Percentiles rank a stretch among this genome's conserved stretches.
Conservation (phyloP, 2,329 filamentous ascomycete species). For the Neofusicoccum sp. region DNA sequence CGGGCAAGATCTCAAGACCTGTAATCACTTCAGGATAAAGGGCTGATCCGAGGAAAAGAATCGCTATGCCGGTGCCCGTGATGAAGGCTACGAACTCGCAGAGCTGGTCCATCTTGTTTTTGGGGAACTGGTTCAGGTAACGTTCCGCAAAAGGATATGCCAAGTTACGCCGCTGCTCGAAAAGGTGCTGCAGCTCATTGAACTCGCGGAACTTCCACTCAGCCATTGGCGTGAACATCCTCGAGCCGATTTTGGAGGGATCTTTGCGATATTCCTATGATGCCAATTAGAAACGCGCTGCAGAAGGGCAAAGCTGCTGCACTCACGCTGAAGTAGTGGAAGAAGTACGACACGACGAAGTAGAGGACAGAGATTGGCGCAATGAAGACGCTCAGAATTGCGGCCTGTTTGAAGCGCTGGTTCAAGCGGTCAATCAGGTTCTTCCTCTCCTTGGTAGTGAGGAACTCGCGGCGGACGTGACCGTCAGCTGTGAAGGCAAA, state of each 20-base stretch:
- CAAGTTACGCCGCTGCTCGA: slow-evolving; percentile 87
- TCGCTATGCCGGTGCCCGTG: slow-evolving; percentile 80
- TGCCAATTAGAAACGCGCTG: slow-evolving; percentile 1
- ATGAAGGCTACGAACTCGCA: slow-evolving; percentile 86
- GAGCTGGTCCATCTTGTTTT: slow-evolving; percentile 86
- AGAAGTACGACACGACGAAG: slow-evolving; percentile 85
- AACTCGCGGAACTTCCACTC: slow-evolving; percentile 99
- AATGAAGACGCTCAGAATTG: slow-evolving; percentile 81
- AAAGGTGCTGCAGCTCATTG: slow-evolving; percentile 93
- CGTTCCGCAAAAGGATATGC: slow-evolving; percentile 90
- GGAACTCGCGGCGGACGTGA: slow-evolving; percentile 82
- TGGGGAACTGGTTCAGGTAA: slow-evolving; percentile 95
- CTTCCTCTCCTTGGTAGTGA: slow-evolving; percentile 79
- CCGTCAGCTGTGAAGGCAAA: slow-evolving; percentile 86
- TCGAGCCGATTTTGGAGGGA: slow-evolving; percentile 80
- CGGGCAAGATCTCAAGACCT: slow-evolving; percentile 86
- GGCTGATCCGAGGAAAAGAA: slow-evolving; percentile 82
- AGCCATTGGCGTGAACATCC: slow-evolving; percentile 88
- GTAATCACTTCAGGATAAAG: slow-evolving; percentile 89
- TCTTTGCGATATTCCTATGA: slow-evolving; percentile 90
- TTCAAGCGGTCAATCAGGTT: slow-evolving; percentile 77
- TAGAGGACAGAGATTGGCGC: slow-evolving; percentile 88
- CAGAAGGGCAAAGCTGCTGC: not conserved
- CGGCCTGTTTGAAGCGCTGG: slow-evolving; percentile 78
- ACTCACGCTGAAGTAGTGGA: slow-evolving; percentile 87